Base-by-base conservation (phyloP, 495 filamentous ascomycete species). In the Aspergillus saccharolyticus region DNA sequence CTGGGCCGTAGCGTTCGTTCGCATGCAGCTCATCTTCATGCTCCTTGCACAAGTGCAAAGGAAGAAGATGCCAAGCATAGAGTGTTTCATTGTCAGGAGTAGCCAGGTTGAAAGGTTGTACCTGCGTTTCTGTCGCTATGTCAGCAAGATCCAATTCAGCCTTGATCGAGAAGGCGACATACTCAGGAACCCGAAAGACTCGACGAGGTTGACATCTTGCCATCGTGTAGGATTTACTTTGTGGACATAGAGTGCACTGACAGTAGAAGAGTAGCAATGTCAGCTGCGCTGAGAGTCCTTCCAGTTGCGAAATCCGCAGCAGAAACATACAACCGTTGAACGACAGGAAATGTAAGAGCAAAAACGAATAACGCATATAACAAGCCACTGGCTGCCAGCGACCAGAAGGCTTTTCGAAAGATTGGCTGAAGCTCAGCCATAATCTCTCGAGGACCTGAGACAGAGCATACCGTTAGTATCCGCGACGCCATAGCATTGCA, bases 121-220 rank as follows among this genome's bases (percentile, higher is more conserved):
- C 82, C 62, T 87, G 84, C 45, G 81, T 83, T 61, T 79, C 79
- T 81, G 51, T 49, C 33, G 22, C 50, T 12, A 3, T 21, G 56
- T 68, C 30, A 71, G 25, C 21, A 16, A 46, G 19, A 8, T 49
- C 20, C 14, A 10, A 30, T 10, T 30, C 22, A 19, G 16, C 6
- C 45, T 57, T 25, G 53, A 22, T 1, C 43, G 30, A 39, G 8
- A 18, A 50, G n/a, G n/a, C n/a, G n/a, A 71, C 84, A 59, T 69
- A 92, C 89, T 89, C 45, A 89, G 77, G 66, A 94, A 96, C 0
- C 91, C 91, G 76, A 90, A 95, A 42, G 82, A 73, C 62, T 94
- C 87, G 0, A 89, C 85, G 25, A 82, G 72, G 58, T 90, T 84
- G 39, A 89, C 55, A 66, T 94, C 79, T 52, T 86, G 74, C 82